phyloP scores from a whole-genome alignment of 129 eudicot species.

The Flaveria robusta region DNA sequence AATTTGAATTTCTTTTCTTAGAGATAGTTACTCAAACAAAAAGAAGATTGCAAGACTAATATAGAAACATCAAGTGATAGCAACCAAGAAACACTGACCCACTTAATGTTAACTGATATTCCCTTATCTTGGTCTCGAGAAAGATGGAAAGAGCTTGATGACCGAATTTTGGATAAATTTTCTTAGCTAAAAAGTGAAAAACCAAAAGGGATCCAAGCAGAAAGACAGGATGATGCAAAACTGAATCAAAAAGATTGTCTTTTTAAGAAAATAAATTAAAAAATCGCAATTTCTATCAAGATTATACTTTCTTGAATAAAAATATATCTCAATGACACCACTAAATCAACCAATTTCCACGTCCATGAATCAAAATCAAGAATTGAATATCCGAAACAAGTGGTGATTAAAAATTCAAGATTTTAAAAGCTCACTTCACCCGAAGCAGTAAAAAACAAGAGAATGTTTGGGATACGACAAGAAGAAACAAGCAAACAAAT shows the following conservation, averaged over 20 bases:
- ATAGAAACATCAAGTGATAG: conserved; percentile 18
- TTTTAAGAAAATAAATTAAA: conserved; percentile 13
- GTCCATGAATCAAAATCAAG: conserved; percentile 21
- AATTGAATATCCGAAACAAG: conserved; percentile 16
- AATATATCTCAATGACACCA: conserved; percentile 27
- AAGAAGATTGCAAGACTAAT: conserved; percentile 10
- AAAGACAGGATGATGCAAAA: conserved; percentile 22
- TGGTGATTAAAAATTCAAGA: conserved; percentile 12
- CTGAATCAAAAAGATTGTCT: conserved; percentile 20
- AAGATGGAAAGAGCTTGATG: conserved; percentile 21
- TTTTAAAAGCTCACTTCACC: conserved; percentile 25
- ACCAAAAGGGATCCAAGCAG: conserved; percentile 25
- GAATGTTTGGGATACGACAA: conserved; percentile 45
- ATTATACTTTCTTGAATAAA: conserved; percentile 13
- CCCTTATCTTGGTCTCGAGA: conserved; percentile 34
- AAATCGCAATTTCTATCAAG: neutral
- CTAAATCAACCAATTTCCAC: conserved; percentile 19
- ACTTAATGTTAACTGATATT: conserved; percentile 24
- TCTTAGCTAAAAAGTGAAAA: conserved; percentile 21
- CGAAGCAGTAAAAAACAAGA: conserved; percentile 38
- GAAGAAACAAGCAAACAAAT: conserved; percentile 35
- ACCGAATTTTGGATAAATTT: conserved; percentile 12
- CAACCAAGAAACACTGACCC: conserved; percentile 29
- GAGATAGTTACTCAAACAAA: conserved; percentile 9
- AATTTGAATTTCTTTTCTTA: neutral